These are phyloP conservation scores for Fusarium metavorans DNA, from an alignment of 2,329 filamentous ascomycete species.

Conservation along the genomic window DNA sequence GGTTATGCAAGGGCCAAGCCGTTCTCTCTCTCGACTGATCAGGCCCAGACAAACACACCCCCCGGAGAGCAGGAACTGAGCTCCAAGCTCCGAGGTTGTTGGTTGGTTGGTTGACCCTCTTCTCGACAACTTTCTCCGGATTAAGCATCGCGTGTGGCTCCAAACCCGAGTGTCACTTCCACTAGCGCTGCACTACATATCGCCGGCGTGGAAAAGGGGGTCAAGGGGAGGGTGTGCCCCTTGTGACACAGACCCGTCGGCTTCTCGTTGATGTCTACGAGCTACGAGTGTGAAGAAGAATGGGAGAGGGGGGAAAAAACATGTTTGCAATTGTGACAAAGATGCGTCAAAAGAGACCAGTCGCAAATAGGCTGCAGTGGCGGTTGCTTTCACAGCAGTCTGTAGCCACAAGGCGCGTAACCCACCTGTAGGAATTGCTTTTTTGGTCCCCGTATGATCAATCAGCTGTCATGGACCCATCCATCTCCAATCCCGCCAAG, in stretches of 20 bases:
- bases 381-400: background rate
- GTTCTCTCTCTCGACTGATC: background rate
- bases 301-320: background rate
- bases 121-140: conserved; percentile 20
- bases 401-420: background rate
- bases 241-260: conserved; percentile 1
- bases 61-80: background rate
- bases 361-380: conserved; percentile 11
- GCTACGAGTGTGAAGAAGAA: background rate
- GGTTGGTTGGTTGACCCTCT: background rate
- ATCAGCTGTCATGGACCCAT: conserved; percentile 14
- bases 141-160: conserved; percentile 9
- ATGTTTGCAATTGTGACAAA: background rate
- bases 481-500: conserved; percentile 1
- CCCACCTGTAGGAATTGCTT: background rate
- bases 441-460: conserved; percentile 4
- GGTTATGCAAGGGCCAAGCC: conserved; percentile 35
- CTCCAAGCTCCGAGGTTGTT: background rate
- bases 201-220: conserved; percentile 10
- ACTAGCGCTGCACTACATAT: background rate
- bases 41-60: conserved; percentile 11
- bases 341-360: background rate
- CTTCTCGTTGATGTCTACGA: background rate
- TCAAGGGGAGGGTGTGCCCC: background rate
- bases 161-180: background rate